These are phyloP conservation scores for Lentinula sp. DNA, from an alignment of 768 basidiomycete species.

Conservation along the genomic window DNA sequence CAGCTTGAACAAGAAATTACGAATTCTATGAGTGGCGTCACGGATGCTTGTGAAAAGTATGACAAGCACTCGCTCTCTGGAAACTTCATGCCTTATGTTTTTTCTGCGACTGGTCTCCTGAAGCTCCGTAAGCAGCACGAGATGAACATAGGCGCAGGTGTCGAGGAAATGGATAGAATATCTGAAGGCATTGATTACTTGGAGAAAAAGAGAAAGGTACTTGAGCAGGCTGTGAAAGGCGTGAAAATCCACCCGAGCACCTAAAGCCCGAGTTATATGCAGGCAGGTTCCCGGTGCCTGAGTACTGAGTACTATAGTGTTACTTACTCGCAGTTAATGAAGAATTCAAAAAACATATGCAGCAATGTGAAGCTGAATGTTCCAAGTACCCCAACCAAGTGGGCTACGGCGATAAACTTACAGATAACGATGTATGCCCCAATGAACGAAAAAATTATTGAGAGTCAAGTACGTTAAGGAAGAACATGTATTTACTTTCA, in stretches of 20 bases:
- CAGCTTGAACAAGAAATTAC: not conserved
- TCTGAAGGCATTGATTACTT: not conserved
- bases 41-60: slow-evolving; percentile 5
- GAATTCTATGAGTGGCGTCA: not conserved
- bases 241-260: not conserved
- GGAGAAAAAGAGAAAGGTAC: not conserved
- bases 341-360: too few relatives aligned
- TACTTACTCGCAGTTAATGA: too few relatives aligned
- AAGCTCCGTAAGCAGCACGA: slow-evolving; percentile 2
- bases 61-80: slow-evolving; percentile 11
- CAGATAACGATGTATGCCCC: too few relatives aligned
- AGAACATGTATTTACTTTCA: too few relatives aligned
- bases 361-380: too few relatives aligned
- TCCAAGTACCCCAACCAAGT: too few relatives aligned
- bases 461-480: too few relatives aligned
- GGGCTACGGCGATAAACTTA: too few relatives aligned
- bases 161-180: not conserved
- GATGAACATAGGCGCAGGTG: slow-evolving; percentile 1
- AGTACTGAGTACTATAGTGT: too few relatives aligned
- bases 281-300: too few relatives aligned
- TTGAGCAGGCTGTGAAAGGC: not conserved
- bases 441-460: too few relatives aligned
- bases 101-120: slow-evolving; percentile 7
- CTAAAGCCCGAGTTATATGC: too few relatives aligned
- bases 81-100: slow-evolving; percentile 8